Base-by-base conservation (phyloP, 2,329 filamentous ascomycete genomes). In the Fusarium tuaranense region DNA sequence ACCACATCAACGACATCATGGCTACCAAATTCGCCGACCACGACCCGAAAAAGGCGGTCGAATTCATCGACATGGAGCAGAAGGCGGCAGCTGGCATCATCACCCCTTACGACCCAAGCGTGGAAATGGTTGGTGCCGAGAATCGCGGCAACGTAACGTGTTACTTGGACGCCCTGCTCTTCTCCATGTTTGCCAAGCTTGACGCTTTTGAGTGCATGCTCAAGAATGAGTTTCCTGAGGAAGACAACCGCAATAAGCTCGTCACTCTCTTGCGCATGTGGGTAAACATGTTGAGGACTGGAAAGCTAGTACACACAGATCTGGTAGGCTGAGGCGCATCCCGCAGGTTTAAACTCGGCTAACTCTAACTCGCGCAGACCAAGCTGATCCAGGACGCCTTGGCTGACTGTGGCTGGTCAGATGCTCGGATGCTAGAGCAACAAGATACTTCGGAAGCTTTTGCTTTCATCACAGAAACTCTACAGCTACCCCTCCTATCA, bases 381-480 rank as follows among this genome's bases (percentile, higher is more conserved):
- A 90, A 93, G 82, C 88, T 95, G 74, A 88, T 99, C 16, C 95
- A 98, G 83, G 91, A 96, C 46, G 88, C 95, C 12, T 83, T 98
- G 44, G 92, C 93, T 20, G 92, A 92, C 63, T 98, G 95, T 81
- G 97, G 96, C 5, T 98, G 97, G 97, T 85, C 89, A 76, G 95
- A 97, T 68, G 95, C 95, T 57, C 89, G 89, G 25, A 84, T 89
- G 67, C 81, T 94, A n/a, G 89, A 92, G 76, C 97, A 98, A 80
- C 97, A 99, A 83, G 97, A 99, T 82, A 94, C 95, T 0, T 98
- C 97, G 0, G 97, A 99, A 83, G 95, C 95, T 1, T 98, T 98
- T 81, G 94, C 92, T 0, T 98, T 98, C 81, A 95, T 99, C 73
- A 98, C 96, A 0, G 95, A 95, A 75, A 95, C 93, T 25, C 88